Conservation (phyloP, 768 basidiomycete species). For the Neoboletus magnificus region DNA sequence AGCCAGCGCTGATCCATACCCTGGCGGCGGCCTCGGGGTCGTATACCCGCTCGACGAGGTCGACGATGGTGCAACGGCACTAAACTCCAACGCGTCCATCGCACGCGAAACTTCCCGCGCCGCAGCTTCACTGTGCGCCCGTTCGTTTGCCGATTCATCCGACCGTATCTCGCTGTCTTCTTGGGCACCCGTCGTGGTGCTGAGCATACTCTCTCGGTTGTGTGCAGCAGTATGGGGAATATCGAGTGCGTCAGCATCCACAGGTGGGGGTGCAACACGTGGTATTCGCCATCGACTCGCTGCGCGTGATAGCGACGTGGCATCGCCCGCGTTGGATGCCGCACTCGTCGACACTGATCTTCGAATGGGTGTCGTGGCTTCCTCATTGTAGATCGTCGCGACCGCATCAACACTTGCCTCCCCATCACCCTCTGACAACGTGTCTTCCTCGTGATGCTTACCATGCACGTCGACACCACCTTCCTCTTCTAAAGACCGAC, state of each 20-base stretch:
- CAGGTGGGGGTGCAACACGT: constrained; percentile 39
- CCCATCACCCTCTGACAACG: constrained; percentile 7
- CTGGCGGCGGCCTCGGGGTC: constrained; percentile 15
- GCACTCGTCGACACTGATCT: constrained; percentile 8
- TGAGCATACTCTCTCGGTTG: constrained; percentile 3
- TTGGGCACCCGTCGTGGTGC: not conserved
- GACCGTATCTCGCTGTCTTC: constrained; percentile 30
- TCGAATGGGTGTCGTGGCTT: constrained; percentile 1
- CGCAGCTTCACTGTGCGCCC: constrained; percentile 59
- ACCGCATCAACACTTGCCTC: constrained; percentile 3
- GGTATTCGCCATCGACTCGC: constrained; percentile 28
- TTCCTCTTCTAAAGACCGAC: constrained; percentile 4
- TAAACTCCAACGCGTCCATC: constrained; percentile 52
- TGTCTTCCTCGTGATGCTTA: constrained; percentile 15
- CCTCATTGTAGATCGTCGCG: not conserved
- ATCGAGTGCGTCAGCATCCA: constrained; percentile 25
- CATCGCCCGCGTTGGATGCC: not conserved
- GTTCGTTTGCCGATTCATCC: constrained; percentile 43
- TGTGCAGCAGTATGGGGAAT: not conserved
- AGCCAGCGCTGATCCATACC: constrained; percentile 1
- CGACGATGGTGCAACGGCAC: constrained; percentile 21
- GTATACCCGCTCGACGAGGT: constrained; percentile 11
- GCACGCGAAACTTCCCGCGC: constrained; percentile 67
- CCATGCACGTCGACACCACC: not conserved
- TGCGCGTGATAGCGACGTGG: constrained; percentile 10